These are phyloP conservation scores for Epichloe aotearoae DNA, from an alignment of 2,329 filamentous ascomycete species.

Conservation along the genomic window DNA sequence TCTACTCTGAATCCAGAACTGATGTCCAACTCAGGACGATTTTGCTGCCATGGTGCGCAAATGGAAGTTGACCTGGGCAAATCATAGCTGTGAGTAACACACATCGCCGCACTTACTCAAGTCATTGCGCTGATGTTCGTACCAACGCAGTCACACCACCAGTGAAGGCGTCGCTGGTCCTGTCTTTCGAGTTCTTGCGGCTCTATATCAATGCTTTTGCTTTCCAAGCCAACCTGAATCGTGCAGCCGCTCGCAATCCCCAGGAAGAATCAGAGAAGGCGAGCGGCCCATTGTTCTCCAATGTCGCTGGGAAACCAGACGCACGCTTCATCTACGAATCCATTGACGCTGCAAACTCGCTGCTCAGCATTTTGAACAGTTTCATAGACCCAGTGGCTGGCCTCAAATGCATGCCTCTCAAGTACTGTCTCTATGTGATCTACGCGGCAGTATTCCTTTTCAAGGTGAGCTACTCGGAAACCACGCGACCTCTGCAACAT, in stretches of 20 bases:
- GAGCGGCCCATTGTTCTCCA: slow-evolving; percentile 31
- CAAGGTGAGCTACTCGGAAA: slow-evolving; percentile 31
- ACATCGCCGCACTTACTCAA: neutral
- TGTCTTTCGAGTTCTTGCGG: slow-evolving; percentile 60
- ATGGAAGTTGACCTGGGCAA: slow-evolving; percentile 60
- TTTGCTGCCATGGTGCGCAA: slow-evolving; percentile 54
- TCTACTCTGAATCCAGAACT: neutral
- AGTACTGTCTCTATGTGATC: slow-evolving; percentile 49
- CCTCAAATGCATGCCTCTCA: slow-evolving; percentile 49
- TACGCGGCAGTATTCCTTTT: slow-evolving; percentile 54
- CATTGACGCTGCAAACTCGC: slow-evolving; percentile 48
- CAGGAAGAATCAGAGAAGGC: slow-evolving; percentile 22
- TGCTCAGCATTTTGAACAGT: slow-evolving; percentile 45
- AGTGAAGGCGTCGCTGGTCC: slow-evolving; percentile 52
- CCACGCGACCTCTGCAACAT: no score
- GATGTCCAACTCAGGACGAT: slow-evolving; percentile 34
- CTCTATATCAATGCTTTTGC: slow-evolving; percentile 66
- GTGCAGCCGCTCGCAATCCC: slow-evolving; percentile 22
- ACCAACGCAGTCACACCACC: slow-evolving; percentile 38
- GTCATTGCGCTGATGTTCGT: neutral
- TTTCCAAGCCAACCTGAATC: slow-evolving; percentile 55
- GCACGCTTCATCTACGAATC: slow-evolving; percentile 55
- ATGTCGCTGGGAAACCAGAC: slow-evolving; percentile 46
- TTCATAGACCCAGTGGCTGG: slow-evolving; percentile 44
- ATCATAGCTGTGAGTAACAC: slow-evolving; percentile 40